A percentile compares a stretch with the other conserved stretches of the same genome.
Evolutionary conservation across 371 early-diverging fungal genomes (phyloP).

Genomic region (Mucor saturninus): DNA sequence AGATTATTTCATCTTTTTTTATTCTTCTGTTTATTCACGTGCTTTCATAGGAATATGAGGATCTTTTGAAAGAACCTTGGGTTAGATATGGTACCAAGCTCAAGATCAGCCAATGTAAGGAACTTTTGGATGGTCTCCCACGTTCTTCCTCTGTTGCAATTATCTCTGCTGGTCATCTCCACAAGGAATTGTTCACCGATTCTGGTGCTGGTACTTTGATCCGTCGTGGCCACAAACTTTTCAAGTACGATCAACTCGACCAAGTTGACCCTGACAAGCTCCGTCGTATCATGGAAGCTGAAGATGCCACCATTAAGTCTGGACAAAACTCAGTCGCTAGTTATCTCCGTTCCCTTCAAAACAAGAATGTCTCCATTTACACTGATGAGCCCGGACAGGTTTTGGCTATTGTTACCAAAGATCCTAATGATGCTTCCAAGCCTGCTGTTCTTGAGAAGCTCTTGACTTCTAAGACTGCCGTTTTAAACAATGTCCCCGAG

Average conservation of each 20-base stretch:
- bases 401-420: conserved; percentile 77
- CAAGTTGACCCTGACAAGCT: conserved; percentile 84
- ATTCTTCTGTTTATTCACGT: neutral
- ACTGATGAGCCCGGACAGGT: conserved; percentile 89
- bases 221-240: conserved; percentile 90
- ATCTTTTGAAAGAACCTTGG: conserved; percentile 91
- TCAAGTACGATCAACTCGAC: conserved; percentile 66
- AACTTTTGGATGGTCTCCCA: conserved; percentile 91
- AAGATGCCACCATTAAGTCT: conserved; percentile 70
- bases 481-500: conserved; percentile 88
- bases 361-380: conserved; percentile 68
- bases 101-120: conserved; percentile 95
- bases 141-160: conserved; percentile 95
- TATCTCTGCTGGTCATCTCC: conserved; percentile 93
- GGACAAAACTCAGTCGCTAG: conserved; percentile 76
- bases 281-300: conserved; percentile 78
- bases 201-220: conserved; percentile 95
- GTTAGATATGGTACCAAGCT: conserved; percentile 95
- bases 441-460: conserved; percentile 81
- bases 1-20: conserved; percentile 1
- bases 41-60: conserved; percentile 66
- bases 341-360: conserved; percentile 69
- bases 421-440: conserved; percentile 49
- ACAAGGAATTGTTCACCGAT: conserved; percentile 97
- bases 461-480: conserved; percentile 75